Percentiles rank a stretch among this genome's conserved stretches.
Conservation (phyloP, 1,284 basidiomycete species). For the Cutaneotrichosporon mucoides region DNA sequence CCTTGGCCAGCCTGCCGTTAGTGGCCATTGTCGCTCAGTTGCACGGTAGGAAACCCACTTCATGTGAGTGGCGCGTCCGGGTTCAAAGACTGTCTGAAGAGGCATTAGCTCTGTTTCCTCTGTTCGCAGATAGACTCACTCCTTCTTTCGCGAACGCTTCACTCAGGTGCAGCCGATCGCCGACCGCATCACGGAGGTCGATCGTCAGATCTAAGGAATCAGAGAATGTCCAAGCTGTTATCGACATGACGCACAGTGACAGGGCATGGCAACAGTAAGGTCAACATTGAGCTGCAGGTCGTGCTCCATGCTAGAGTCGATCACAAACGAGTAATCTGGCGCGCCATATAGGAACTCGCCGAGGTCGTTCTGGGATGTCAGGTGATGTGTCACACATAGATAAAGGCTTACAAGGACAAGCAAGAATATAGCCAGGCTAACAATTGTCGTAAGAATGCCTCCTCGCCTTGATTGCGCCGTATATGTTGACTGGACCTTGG, state of each 20-base stretch:
- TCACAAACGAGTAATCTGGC: constrained; percentile 77
- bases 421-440: constrained; percentile 61
- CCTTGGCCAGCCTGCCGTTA: constrained; percentile 6
- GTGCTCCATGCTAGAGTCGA: constrained; percentile 63
- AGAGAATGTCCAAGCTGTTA: neutral
- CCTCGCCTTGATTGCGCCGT: constrained; percentile 77
- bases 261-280: constrained; percentile 86
- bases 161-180: constrained; percentile 81
- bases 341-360: constrained; percentile 89
- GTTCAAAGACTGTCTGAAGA: constrained; percentile 69
- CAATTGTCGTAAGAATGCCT: constrained; percentile 79
- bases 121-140: constrained; percentile 50
- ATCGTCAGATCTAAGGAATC: constrained; percentile 65
- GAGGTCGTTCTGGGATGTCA: constrained; percentile 64
- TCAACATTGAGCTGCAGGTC: constrained; percentile 82
- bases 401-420: constrained; percentile 37
- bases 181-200: constrained; percentile 86
- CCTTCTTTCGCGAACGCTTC: constrained; percentile 82
- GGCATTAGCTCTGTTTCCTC: neutral
- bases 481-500: constrained; percentile 72
- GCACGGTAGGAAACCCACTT: constrained; percentile 52
- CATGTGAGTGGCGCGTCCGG: constrained; percentile 71
- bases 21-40: neutral
- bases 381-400: too few species aligned
- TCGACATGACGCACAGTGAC: constrained; percentile 63